Percentiles rank a stretch among this genome's conserved stretches.
These are phyloP conservation scores for Clitopilus hobsonii DNA, from an alignment of 768 basidiomycete species.

Conservation along the genomic window DNA sequence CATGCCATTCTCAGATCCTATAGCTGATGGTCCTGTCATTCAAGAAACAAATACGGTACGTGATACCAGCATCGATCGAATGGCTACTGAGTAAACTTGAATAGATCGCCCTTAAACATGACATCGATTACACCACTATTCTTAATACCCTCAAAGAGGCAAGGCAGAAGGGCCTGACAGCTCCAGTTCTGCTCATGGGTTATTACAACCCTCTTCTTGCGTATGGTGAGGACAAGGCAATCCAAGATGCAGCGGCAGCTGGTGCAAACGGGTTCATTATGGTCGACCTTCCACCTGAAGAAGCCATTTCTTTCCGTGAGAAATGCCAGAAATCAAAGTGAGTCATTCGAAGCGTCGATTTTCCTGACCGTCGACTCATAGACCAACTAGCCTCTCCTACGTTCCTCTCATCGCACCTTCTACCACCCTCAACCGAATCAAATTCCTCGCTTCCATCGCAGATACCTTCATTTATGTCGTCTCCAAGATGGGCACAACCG, in stretches of 20 bases:
- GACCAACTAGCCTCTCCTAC: constrained; percentile 70
- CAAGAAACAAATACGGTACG: constrained; percentile 91
- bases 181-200: constrained; percentile 96
- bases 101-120: constrained; percentile 81
- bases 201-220: constrained; percentile 80
- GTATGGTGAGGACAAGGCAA: constrained; percentile 92
- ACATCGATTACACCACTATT: constrained; percentile 72
- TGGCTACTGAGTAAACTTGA: constrained; percentile 5
- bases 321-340: constrained; percentile 82
- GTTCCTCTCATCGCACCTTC: constrained; percentile 95
- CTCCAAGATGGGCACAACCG: constrained; percentile 99
- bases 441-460: constrained; percentile 88
- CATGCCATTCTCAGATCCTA: constrained; percentile 93
- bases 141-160: constrained; percentile 76
- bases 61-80: constrained; percentile 7
- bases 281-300: constrained; percentile 97
- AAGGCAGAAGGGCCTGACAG: constrained; percentile 72
- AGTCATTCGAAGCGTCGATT: constrained; percentile 22
- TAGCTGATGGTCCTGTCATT: constrained; percentile 92
- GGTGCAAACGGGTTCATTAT: constrained; percentile 98
- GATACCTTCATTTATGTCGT: constrained; percentile 98
- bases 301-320: constrained; percentile 84
- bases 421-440: constrained; percentile 80
- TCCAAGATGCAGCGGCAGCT: constrained; percentile 82
- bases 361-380: constrained; percentile 3